Evolutionary conservation across 441 rosid genomes (phyloP).

Genomic region (Pelargonium cotyledonis): DNA sequence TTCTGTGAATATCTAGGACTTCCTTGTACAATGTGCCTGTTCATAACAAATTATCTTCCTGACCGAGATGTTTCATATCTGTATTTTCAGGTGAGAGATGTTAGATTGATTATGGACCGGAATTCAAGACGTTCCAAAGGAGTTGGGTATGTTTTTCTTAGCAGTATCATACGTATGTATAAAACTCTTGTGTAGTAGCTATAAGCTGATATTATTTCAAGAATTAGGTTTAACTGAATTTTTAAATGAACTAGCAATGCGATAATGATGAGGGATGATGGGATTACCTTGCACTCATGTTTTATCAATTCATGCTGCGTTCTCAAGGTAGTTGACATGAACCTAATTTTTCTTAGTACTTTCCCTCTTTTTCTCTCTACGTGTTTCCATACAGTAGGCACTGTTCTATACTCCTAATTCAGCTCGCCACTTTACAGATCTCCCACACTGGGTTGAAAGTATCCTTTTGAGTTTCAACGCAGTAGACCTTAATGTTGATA

Average conservation of each 20-base stretch:
- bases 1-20: not conserved
- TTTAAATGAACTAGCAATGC: slow-evolving; percentile 95
- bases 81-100: slow-evolving; percentile 79
- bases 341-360: slow-evolving; percentile 50
- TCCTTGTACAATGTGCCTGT: too few species aligned
- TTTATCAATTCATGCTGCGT: slow-evolving; percentile 88
- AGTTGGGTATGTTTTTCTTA: slow-evolving; percentile 68
- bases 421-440: slow-evolving; percentile 22
- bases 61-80: slow-evolving; percentile 1
- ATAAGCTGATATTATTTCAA: slow-evolving; percentile 47
- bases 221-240: slow-evolving; percentile 82
- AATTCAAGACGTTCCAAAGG: slow-evolving; percentile 91
- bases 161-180: slow-evolving; percentile 25
- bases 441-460: slow-evolving; percentile 5
- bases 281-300: slow-evolving; percentile 86
- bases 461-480: not conserved
- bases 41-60: too few species aligned
- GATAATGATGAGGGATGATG: slow-evolving; percentile 94
- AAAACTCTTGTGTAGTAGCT: slow-evolving; percentile 33
- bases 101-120: slow-evolving; percentile 88
- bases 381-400: slow-evolving; percentile 27
- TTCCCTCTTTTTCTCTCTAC: slow-evolving; percentile 33
- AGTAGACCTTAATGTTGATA: slow-evolving; percentile 1
- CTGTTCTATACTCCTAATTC: slow-evolving; percentile 24
- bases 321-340: slow-evolving; percentile 81